Evolutionary conservation across 2,329 filamentous ascomycete genomes (phyloP), one percentile per base, ranked within the genome.

Genomic region (Sporothrix pseudoabietina): DNA sequence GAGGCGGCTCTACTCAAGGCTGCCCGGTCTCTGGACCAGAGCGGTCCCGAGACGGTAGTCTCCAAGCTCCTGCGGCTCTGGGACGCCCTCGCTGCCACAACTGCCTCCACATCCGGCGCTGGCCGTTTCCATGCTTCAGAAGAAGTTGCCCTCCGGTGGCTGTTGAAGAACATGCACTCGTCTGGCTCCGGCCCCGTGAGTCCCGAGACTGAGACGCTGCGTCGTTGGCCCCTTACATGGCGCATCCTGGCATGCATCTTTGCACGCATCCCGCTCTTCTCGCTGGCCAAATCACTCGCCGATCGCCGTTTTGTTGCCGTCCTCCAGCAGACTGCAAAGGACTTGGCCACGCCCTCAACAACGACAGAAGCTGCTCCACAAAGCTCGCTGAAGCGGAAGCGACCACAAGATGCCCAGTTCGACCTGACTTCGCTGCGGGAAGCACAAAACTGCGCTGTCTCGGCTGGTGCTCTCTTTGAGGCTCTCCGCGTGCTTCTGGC

Each of bases 201-300:
- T 44, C 80, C 83, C 52, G 80, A 78, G 68, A 84, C 86, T 71
- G 87, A 89, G 78, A 85, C 83, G 55, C 77, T 88, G 69, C 85
- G 88, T 77, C 83, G 87, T 75, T 88, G 85, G 77, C 86, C 87
- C 65, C 79, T 87, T 71, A 84, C 87, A 10, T 91, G 89, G 92
- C 84, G 83, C 41, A 85, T 94, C 49, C 80, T 94, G 32, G 84
- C 84, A 61, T 86, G 86, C 74, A 84, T 91, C 66, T 85, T 93
- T 71, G 83, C 85, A 69, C 83, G 89, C n/a, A 88, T 95, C 22
- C 90, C 92, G 0, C 83, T 89, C 0, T 90, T 91, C 63, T 90
- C 89, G 12, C 84, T 93, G 32, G 92, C 92, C 9, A 89, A 90
- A 73, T 89, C 92, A 4, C 85, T 97, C 7, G 89, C 88, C 30